These are phyloP conservation scores for Ustilago xerochloae DNA, from an alignment of 1,284 basidiomycete genomes.

Conservation along the genomic window DNA sequence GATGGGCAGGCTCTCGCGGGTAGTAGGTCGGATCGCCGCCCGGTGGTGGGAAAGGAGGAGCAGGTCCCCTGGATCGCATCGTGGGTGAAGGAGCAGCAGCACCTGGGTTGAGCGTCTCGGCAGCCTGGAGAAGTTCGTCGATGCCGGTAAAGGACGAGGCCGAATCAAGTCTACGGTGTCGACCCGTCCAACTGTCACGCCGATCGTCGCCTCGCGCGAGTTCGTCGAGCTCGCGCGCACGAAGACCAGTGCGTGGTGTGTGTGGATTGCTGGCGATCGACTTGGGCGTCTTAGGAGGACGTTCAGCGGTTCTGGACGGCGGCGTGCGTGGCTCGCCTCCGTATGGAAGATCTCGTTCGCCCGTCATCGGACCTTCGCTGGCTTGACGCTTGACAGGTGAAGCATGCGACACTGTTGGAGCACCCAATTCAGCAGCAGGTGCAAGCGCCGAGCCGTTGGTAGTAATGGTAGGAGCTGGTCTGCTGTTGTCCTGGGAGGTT, in stretches of 20 bases:
- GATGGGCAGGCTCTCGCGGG: constrained; percentile 28
- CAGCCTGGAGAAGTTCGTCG: constrained; percentile 66
- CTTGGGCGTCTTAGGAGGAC: constrained; percentile 46
- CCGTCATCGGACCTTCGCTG: constrained; percentile 41
- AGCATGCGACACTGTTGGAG: constrained; percentile 20
- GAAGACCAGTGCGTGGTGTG: constrained; percentile 42
- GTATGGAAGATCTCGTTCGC: constrained; percentile 19
- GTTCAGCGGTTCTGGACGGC: constrained; percentile 29
- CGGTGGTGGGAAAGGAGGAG: constrained; percentile 18
- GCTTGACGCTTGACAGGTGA: constrained; percentile 49
- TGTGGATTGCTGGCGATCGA: constrained; percentile 32
- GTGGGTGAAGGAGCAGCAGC: constrained; percentile 38
- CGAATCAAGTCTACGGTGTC: constrained; percentile 44
- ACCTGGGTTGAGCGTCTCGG: constrained; percentile 62
- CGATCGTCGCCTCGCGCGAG: constrained; percentile 34
- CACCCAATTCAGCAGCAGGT: constrained; percentile 26
- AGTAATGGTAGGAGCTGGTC: background rate
- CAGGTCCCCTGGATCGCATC: constrained; percentile 21
- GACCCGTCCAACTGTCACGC: constrained; percentile 37
- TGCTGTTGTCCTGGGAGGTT: constrained; percentile 33
- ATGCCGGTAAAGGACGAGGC: constrained; percentile 60
- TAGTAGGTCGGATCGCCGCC: constrained; percentile 28
- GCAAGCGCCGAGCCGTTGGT: constrained; percentile 20
- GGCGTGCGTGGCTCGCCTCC: constrained; percentile 32
- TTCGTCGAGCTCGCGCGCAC: constrained; percentile 36